Conservation (phyloP, 1,139 yeast species). For the Hyphopichia pseudoburtonii region DNA sequence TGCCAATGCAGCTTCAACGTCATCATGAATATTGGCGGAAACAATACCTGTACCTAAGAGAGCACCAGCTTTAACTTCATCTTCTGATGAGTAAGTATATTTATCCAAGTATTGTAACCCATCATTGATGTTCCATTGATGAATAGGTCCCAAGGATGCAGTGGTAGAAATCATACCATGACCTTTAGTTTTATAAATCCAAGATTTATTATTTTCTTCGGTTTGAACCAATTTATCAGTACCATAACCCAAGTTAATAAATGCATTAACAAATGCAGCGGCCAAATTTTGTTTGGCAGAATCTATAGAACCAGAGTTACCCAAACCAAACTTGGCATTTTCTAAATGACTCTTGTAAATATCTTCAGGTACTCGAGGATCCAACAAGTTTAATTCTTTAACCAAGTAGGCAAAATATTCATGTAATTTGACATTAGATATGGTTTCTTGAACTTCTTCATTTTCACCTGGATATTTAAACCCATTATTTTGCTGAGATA, state of each 20-base stretch:
- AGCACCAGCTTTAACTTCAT: conserved; percentile 94
- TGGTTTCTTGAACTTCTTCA: conserved; percentile 80
- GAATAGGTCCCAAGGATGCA: conserved; percentile 86
- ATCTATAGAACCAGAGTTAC: conserved; percentile 70
- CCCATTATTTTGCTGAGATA: conserved; percentile 85
- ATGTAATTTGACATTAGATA: conserved; percentile 75
- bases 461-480: conserved; percentile 63
- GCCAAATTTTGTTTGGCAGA: conserved; percentile 96
- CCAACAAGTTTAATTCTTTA: conserved; percentile 82
- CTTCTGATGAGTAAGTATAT: conserved; percentile 81
- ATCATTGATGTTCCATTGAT: conserved; percentile 88
- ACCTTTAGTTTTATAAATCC: conserved; percentile 93
- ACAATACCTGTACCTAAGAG: conserved; percentile 92
- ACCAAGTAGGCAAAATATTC: conserved; percentile 80
- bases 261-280: conserved; percentile 90
- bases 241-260: conserved; percentile 88
- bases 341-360: conserved; percentile 90
- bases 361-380: conserved; percentile 94
- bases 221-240: conserved; percentile 79
- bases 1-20: conserved; percentile 89
- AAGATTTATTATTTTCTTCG: conserved; percentile 68
- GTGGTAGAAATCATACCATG: conserved; percentile 93
- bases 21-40: conserved; percentile 95
- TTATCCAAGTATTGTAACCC: conserved; percentile 90
- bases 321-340: conserved; percentile 55